phyloP scores from a whole-genome alignment of 305 asterid genomes.

The Ajuga reptans region DNA sequence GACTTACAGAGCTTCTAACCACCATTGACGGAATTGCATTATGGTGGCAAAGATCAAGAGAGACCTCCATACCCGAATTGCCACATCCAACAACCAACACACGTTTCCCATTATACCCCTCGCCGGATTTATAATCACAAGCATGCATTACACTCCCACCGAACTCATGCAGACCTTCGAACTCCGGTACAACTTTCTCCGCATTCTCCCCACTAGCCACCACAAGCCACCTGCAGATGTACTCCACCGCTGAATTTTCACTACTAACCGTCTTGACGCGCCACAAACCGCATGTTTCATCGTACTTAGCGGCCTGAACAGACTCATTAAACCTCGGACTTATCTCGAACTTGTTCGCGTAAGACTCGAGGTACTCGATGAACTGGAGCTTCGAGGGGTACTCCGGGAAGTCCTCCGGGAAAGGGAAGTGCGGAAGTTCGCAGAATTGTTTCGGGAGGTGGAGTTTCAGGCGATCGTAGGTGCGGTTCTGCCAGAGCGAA shows the following conservation, averaged over 20 bases:
- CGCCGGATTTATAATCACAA: conserved; percentile 72
- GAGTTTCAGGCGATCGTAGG: conserved; percentile 80
- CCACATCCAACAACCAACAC: conserved; percentile 85
- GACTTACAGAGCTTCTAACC: conserved; percentile 67
- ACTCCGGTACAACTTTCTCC: conserved; percentile 55
- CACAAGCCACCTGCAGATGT: conserved; percentile 75
- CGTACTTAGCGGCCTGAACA: conserved; percentile 58
- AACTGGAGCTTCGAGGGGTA: conserved; percentile 70
- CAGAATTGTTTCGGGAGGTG: conserved; percentile 78
- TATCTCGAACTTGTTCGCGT: conserved; percentile 43
- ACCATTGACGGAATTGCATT: conserved; percentile 73
- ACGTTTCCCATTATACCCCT: conserved; percentile 40
- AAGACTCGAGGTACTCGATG: conserved; percentile 59
- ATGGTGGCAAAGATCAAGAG: conserved; percentile 79
- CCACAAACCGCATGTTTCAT: conserved; percentile 69
- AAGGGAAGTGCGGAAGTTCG: conserved; percentile 55
- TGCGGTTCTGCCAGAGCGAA: conserved; percentile 70
- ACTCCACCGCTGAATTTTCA: conserved; percentile 34
- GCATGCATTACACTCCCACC: conserved; percentile 63
- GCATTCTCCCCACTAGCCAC: conserved; percentile 94
- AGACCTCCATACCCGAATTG: conserved; percentile 84
- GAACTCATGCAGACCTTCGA: conserved; percentile 60
- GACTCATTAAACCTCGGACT: conserved; percentile 62
- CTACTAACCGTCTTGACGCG: conserved; percentile 36
- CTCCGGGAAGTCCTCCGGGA: conserved; percentile 55